These are phyloP conservation scores for Neophaeococcomyces mojaviensis DNA, from an alignment of 2,329 filamentous ascomycete genomes.

Conservation along the genomic window DNA sequence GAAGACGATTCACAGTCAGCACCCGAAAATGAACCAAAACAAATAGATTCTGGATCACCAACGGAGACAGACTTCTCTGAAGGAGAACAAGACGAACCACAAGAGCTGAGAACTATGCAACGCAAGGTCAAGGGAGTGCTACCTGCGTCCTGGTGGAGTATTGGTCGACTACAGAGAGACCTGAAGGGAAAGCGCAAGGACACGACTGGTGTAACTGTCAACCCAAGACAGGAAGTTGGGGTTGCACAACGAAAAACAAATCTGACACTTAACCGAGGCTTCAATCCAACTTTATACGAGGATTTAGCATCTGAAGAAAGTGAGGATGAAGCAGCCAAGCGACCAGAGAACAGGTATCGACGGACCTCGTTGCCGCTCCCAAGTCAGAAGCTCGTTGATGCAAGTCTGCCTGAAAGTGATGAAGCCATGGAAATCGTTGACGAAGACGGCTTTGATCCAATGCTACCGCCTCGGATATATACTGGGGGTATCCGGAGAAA, in stretches of 20 bases:
- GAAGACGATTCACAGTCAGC: slow-evolving; percentile 8
- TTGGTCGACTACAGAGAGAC: slow-evolving; percentile 16
- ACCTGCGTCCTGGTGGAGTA: slow-evolving; percentile 37
- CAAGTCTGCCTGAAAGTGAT: slow-evolving; percentile 1
- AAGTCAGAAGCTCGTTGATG: background rate
- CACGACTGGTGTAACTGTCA: slow-evolving; percentile 10
- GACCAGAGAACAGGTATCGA: background rate
- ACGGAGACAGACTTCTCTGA: background rate
- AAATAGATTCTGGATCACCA: background rate
- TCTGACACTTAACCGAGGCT: background rate
- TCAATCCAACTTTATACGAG: background rate
- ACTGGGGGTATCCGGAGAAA: slow-evolving; percentile 6
- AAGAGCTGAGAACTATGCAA: slow-evolving; percentile 27
- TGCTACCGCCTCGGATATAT: slow-evolving; percentile 20
- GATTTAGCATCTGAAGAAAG: slow-evolving; percentile 4
- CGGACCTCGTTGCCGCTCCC: background rate
- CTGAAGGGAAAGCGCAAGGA: slow-evolving; percentile 7
- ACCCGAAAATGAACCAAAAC: background rate
- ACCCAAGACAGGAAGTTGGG: slow-evolving; percentile 12
- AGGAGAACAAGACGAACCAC: background rate
- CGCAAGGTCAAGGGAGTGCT: slow-evolving; percentile 41
- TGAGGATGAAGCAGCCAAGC: slow-evolving; percentile 7
- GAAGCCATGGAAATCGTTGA: slow-evolving; percentile 13
- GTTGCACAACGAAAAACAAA: slow-evolving; percentile 14
- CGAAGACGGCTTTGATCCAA: slow-evolving; percentile 26